Evolutionary conservation across 1,139 yeast genomes (phyloP).

Genomic region (Suhomyces chickasaworum): DNA sequence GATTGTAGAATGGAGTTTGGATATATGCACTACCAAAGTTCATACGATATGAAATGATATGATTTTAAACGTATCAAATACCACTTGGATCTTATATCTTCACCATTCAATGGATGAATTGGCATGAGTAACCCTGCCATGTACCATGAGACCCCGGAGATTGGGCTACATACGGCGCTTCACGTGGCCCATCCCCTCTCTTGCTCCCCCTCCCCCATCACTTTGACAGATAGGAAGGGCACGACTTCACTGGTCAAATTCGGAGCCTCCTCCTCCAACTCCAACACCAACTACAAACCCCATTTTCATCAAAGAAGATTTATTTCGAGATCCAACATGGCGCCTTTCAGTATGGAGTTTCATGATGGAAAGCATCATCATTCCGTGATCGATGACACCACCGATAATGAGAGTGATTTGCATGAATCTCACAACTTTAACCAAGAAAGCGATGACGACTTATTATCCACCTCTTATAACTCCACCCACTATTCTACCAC

Average conservation of each 20-base stretch:
- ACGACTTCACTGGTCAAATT: neutral
- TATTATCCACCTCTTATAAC: constrained; percentile 33
- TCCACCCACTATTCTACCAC: constrained; percentile 66
- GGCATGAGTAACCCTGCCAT: too few species aligned
- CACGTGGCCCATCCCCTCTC: constrained; percentile 2
- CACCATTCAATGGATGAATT: too few species aligned
- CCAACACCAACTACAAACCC: neutral
- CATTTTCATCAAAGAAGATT: neutral
- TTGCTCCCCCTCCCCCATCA: neutral
- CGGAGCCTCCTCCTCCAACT: neutral
- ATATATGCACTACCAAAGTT: too few species aligned
- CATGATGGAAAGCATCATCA: constrained; percentile 3
- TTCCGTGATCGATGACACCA: constrained; percentile 8
- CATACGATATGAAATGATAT: too few species aligned
- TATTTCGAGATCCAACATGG: constrained; percentile 1
- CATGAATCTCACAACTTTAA: constrained; percentile 18
- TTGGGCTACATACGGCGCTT: neutral
- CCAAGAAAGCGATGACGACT: constrained; percentile 32
- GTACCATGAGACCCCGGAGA: neutral
- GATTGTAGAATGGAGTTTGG: too few species aligned
- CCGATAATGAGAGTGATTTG: constrained; percentile 7
- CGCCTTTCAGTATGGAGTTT: constrained; percentile 9
- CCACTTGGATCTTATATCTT: too few species aligned
- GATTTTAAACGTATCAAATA: too few species aligned
- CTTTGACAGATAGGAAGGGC: constrained; percentile 1